These are phyloP conservation scores for Colletotrichum salicis DNA, from an alignment of 2,329 filamentous ascomycete genomes.

Conservation along the genomic window DNA sequence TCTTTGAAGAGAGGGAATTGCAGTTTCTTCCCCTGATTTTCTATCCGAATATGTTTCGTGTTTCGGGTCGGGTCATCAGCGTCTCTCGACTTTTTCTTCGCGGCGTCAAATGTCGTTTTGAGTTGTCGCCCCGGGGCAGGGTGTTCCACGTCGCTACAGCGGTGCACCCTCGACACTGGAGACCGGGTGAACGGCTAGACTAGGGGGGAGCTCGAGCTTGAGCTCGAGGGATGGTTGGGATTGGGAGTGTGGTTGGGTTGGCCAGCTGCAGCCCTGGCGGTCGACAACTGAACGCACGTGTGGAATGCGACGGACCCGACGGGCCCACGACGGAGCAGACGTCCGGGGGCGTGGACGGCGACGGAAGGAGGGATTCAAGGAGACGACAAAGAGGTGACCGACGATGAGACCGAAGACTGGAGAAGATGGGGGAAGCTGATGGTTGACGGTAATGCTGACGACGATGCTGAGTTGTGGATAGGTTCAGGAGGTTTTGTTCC, in stretches of 20 bases:
- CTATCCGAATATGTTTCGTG: not conserved
- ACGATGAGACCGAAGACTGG: not conserved
- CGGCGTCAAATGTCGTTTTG: conserved; percentile 18
- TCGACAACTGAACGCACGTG: not conserved
- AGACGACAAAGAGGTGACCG: not conserved
- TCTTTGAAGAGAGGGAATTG: not conserved
- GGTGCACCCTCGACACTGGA: not conserved
- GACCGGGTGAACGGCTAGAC: conserved; percentile 1
- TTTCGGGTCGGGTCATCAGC: conserved; percentile 26
- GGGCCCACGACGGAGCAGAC: conserved; percentile 22
- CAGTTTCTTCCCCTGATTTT: not conserved
- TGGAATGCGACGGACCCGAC: conserved; percentile 26
- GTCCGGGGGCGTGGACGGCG: conserved; percentile 16
- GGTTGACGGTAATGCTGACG: conserved; percentile 1
- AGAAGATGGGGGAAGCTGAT: not conserved
- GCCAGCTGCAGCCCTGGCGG: conserved; percentile 18
- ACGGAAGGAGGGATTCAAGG: not conserved
- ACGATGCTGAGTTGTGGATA: not conserved
- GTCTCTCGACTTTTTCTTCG: not conserved
- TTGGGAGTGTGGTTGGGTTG: not conserved
- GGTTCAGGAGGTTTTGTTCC: conserved; percentile 33
- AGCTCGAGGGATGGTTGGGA: not conserved
- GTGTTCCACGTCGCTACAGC: conserved; percentile 20
- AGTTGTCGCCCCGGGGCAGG: conserved; percentile 27
- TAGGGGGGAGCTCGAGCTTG: not conserved